phyloP scores from a whole-genome alignment of 345 rosid genomes.

The Corchorus capsularis region DNA sequence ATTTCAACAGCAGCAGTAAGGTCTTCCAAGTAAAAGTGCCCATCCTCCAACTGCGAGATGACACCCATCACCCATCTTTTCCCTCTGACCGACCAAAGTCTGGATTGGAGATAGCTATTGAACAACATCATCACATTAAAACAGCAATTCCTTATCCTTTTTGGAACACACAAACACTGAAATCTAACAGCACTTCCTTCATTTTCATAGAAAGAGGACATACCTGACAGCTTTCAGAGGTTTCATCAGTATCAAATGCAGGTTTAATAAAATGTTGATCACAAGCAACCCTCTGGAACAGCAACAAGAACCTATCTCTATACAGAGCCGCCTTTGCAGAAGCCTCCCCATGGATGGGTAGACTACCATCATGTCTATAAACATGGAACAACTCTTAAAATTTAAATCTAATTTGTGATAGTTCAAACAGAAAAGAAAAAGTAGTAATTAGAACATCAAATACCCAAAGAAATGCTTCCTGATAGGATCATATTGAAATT shows the following conservation, averaged over 20 bases:
- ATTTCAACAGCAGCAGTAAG: conserved; percentile 92
- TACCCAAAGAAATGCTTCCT: conserved; percentile 83
- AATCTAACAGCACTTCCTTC: not conserved
- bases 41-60: conserved; percentile 96
- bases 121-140: conserved; percentile 5
- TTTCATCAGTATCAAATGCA: conserved; percentile 63
- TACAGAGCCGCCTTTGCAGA: conserved; percentile 70
- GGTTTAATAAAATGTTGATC: conserved; percentile 76
- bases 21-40: conserved; percentile 91
- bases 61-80: conserved; percentile 96
- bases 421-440: not conserved
- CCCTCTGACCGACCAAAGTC: conserved; percentile 73
- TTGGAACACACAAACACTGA: not conserved
- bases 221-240: conserved; percentile 77
- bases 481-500: conserved; percentile 68
- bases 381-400: not conserved
- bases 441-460: not conserved
- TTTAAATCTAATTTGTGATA: not conserved
- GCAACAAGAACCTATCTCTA: conserved; percentile 72
- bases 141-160: not conserved
- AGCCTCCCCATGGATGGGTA: conserved; percentile 80
- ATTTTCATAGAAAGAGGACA: not conserved
- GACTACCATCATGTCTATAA: conserved; percentile 51
- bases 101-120: conserved; percentile 80
- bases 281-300: conserved; percentile 80